Base-by-base conservation (phyloP, 805 yeast species). In the Isabelozyma rhagii region DNA sequence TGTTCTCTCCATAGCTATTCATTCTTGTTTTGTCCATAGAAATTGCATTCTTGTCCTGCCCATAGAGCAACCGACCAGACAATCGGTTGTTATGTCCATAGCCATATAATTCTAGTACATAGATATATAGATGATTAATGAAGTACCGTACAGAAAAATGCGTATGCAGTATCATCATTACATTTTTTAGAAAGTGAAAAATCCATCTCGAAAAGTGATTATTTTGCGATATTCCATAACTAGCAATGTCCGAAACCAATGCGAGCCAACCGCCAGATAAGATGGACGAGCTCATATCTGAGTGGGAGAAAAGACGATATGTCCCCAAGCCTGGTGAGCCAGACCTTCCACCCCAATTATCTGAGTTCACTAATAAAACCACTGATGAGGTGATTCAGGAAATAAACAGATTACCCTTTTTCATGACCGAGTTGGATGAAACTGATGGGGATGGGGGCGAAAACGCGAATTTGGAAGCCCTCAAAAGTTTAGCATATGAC, bases 401-500 rank as follows among this genome's bases (percentile, higher is more conserved):
- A 56, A 71, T 94, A 60, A 90, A 90, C 63, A 78, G 88, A 59
- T 71, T 90, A 64, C 99, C 99, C 8, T 87, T 94, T 58, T 94
- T 94, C 74, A 94, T 94, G 99, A 91, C 91, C 13, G 79, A 86
- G 57, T 69, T 90, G 14, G 96, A 87, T 59, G 88, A 82, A 29
- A 80, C 83, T 2, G 90, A 87, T 56, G 91, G 88, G 13, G 84
- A 79, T 4, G 89, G 88, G 43, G 93, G 91, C 31, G 86, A 83
- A 42, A 89, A 88, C 60, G 62, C 75, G 4, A 85, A 82, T 46
- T 69, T 94, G 14, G 98, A 93, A 62, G 99, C 99, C 0, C 75
- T 94, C 50, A 86, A 85, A 62, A 93, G 97, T 5, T 73, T 94
- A 57, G 97, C 96, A 0, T 91, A 89, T 62, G 99, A 94, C 45